Conservation (phyloP, 495 filamentous ascomycete species). For the Chaetomidium leptoderma region DNA sequence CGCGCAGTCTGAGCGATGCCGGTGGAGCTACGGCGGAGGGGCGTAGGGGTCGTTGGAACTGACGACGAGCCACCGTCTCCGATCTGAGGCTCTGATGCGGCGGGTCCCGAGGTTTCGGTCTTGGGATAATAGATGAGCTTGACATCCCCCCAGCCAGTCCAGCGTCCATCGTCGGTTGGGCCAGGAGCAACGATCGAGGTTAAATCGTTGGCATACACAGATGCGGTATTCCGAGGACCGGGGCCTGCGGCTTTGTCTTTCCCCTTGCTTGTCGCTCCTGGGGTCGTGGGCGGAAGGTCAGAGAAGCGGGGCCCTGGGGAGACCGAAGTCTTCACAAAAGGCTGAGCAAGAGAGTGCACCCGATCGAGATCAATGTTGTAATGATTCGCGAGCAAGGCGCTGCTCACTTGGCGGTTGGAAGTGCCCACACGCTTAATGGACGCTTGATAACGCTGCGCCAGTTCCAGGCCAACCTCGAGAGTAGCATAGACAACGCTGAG, state of each 20-base stretch:
- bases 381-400: constrained; percentile 71
- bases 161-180: constrained; percentile 39
- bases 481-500: constrained; percentile 68
- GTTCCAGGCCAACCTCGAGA: constrained; percentile 70
- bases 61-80: constrained; percentile 18
- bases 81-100: constrained; percentile 8
- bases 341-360: constrained; percentile 73
- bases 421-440: constrained; percentile 65
- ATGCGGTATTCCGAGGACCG: constrained; percentile 41
- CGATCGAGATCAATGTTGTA: constrained; percentile 93
- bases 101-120: constrained; percentile 15
- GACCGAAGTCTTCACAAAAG: constrained; percentile 67
- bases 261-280: constrained; percentile 52
- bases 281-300: constrained; percentile 44
- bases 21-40: constrained; percentile 46
- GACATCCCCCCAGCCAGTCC: constrained; percentile 49
- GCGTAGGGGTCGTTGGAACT: constrained; percentile 42
- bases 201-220: constrained; percentile 72
- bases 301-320: constrained; percentile 27
- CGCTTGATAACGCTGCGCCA: constrained; percentile 89
- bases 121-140: constrained; percentile 46
- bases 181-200: constrained; percentile 57
- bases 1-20: constrained; percentile 37
- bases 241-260: constrained; percentile 59
- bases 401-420: constrained; percentile 58